Conservation (phyloP, 2,329 filamentous ascomycete genomes). For the Xylariomycetidae sp. region DNA sequence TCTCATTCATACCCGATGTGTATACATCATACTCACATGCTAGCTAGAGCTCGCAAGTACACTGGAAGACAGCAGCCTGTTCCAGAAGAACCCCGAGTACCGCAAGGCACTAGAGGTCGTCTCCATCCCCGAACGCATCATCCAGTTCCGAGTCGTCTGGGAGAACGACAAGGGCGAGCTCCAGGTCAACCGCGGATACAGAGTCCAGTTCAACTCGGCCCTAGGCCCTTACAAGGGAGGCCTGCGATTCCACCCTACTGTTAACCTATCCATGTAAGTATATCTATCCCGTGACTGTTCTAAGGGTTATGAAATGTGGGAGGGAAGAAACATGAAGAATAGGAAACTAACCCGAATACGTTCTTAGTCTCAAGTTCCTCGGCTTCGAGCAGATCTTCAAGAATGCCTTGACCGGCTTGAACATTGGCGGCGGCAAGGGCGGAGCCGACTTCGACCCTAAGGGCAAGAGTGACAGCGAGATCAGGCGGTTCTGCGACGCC, state of each 20-base stretch:
- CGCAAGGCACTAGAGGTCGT: conserved; percentile 82
- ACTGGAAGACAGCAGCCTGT: conserved; percentile 89
- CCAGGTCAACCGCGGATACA: conserved; percentile 91
- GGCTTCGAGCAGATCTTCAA: conserved; percentile 99
- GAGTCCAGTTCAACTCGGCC: conserved; percentile 97
- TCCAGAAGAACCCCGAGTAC: conserved; percentile 93
- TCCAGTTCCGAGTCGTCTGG: conserved; percentile 98
- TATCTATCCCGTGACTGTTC: too few relatives aligned
- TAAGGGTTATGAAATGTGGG: too few relatives aligned
- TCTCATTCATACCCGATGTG: background rate
- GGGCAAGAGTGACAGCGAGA: conserved; percentile 96
- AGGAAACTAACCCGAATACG: too few relatives aligned
- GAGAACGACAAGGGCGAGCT: conserved; percentile 87
- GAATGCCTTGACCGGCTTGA: conserved; percentile 94
- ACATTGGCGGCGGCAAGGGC: conserved; percentile 97
- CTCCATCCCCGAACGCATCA: conserved; percentile 87
- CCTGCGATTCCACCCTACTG: conserved; percentile 87
- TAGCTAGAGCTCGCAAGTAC: conserved; percentile 93
- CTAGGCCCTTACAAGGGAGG: conserved; percentile 98
- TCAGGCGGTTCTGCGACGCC: conserved; percentile 90
- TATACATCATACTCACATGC: too few relatives aligned
- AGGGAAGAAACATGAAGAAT: too few relatives aligned
- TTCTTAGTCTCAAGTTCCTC: conserved; percentile 96
- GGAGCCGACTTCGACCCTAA: conserved; percentile 98
- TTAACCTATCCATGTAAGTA: conserved; percentile 73